Evolutionary conservation across 2,329 filamentous ascomycete species (phyloP), one percentile per base, ranked within the genome.

Genomic region (Aspergillus pseudoterreus): DNA sequence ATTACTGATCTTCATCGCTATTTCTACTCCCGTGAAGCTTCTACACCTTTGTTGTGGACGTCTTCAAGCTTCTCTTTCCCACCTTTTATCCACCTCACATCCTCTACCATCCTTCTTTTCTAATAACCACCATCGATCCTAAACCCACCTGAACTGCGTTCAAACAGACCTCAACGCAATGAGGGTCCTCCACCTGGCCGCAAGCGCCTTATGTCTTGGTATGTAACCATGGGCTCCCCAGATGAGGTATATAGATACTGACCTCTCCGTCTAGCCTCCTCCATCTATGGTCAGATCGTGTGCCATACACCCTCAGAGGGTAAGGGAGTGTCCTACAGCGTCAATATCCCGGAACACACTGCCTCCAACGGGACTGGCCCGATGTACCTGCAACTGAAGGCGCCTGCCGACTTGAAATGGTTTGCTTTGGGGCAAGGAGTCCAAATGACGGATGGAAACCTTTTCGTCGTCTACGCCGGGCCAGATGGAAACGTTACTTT

Each of bases 391-490:
- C 82, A 83, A 62, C 72, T 87, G 51, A 70, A 70, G n/a, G 81
- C 81, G 67, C 52, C 59, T 0, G 22, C 19, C 11, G 30, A 50
- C 10, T 38, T 57, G 22, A 54, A 60, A 43, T 87, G 83, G 83
- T 75, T 83, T n/a, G 79, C 75, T 11, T 70, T 86, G 17, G 83
- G 81, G 27, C 80, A 79, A 22, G 84, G 84, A 44, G 58, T 61
- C 0, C 53, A 58, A 42, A 87, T 87, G 84, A 39, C 64, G 11
- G 78, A 75, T 30, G 67, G 82, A 50, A 79, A 82, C 63, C 82
- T 86, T 53, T 85, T 87, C 63, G 57, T 87, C 61, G 73, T 86
- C 58, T 87, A 86, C 66, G 69, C 79, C 44, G 76, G 83, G 58
- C 4, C 57, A 17, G 49, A 43, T 15, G 78, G 79, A 54, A 85